These are phyloP conservation scores for Solanum ossicruentum DNA, from an alignment of 257 asterid genomes.

Conservation along the genomic window DNA sequence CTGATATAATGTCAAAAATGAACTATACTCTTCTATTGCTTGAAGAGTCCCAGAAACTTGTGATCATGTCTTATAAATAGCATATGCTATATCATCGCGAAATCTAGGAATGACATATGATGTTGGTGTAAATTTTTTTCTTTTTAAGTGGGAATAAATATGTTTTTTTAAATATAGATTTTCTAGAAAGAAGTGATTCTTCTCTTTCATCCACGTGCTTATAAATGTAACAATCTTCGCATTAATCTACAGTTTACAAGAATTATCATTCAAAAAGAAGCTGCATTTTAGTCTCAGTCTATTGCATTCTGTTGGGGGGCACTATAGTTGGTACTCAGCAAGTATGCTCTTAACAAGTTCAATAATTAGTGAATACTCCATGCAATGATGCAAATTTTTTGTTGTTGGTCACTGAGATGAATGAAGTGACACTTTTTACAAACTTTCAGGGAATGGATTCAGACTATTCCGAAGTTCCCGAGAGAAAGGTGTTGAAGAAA, in stretches of 20 bases:
- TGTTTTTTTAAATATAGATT: neutral
- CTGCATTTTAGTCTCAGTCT: neutral
- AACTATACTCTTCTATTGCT: neutral
- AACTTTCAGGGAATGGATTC: slow-evolving; percentile 50
- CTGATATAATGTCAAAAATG: neutral
- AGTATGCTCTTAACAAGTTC: neutral
- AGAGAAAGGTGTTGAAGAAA: slow-evolving; percentile 20
- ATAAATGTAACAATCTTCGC: neutral
- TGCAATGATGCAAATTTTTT: neutral
- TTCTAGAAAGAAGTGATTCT: neutral
- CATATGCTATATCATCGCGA: neutral
- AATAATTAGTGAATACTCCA: neutral
- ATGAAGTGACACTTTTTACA: neutral
- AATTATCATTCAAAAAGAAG: neutral
- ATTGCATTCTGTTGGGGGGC: neutral
- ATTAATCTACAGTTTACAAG: neutral
- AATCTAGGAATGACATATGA: neutral
- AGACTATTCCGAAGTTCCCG: slow-evolving; percentile 30
- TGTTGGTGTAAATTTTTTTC: neutral
- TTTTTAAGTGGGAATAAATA: neutral
- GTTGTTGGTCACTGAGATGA: neutral
- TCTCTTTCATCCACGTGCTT: neutral
- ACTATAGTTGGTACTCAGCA: neutral
- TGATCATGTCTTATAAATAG: neutral
- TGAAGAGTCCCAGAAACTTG: neutral